Evolutionary conservation across 805 yeast genomes (phyloP).

Genomic region (Cyberlindnera xishuangbannaensis): DNA sequence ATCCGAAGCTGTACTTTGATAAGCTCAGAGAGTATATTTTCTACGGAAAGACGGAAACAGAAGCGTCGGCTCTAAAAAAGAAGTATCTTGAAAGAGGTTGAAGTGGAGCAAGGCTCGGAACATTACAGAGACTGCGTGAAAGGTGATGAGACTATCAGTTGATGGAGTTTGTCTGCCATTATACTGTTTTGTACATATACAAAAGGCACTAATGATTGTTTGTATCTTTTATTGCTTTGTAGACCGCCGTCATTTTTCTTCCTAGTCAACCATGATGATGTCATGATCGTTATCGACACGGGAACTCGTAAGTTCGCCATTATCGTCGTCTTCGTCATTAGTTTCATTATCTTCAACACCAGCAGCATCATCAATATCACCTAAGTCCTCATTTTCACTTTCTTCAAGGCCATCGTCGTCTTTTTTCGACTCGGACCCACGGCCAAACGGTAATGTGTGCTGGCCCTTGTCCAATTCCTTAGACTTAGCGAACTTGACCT

Average conservation of each 20-base stretch:
- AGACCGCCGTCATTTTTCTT: background rate
- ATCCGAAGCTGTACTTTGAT: constrained; percentile 64
- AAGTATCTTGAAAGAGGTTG: constrained; percentile 29
- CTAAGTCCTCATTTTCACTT: constrained; percentile 21
- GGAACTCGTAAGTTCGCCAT: constrained; percentile 3
- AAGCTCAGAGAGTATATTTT: constrained; percentile 73
- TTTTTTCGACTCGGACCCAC: constrained; percentile 12
- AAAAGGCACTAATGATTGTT: constrained; percentile 3
- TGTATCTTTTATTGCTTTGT: background rate
- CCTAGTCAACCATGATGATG: constrained; percentile 17
- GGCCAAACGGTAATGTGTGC: constrained; percentile 31
- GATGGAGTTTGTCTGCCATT: too few relatives aligned
- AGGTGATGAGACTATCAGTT: too few relatives aligned
- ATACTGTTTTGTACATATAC: constrained; percentile 1
- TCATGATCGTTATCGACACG: constrained; percentile 21
- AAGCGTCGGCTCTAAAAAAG: constrained; percentile 20
- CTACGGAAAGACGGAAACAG: constrained; percentile 52
- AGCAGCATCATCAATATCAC: constrained; percentile 14
- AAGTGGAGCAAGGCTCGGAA: background rate
- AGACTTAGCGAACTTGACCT: constrained; percentile 26
- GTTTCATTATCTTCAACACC: constrained; percentile 7
- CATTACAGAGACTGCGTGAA: too few relatives aligned
- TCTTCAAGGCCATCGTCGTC: constrained; percentile 23
- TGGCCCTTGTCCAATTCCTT: constrained; percentile 36
- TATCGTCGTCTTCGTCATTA: constrained; percentile 11